Evolutionary conservation across 176 grass and related monocot species (phyloP).

Genomic region (Thalia dealbata): DNA sequence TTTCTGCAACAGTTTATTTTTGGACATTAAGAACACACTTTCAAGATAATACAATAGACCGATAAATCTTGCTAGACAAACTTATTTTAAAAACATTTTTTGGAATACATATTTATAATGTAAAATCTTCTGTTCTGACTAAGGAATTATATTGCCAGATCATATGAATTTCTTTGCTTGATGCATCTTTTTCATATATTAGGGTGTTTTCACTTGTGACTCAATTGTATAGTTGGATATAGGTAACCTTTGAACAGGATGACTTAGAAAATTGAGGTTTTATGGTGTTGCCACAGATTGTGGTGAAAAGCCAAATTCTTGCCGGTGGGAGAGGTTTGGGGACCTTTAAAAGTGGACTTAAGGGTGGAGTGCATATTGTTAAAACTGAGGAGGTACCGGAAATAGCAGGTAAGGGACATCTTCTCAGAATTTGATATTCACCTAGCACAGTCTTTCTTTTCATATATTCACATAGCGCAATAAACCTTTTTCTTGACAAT

Average conservation of each 20-base stretch:
- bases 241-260: background rate
- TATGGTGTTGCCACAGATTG: constrained; percentile 41
- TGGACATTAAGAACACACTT: too few species aligned
- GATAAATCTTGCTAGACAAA: too few species aligned
- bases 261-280: background rate
- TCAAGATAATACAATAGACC: too few species aligned
- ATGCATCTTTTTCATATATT: background rate
- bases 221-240: background rate
- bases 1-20: too few species aligned
- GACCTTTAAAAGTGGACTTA: constrained; percentile 91
- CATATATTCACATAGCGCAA: background rate
- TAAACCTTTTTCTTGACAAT: background rate
- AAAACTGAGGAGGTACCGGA: constrained; percentile 74
- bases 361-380: constrained; percentile 98
- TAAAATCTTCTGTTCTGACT: background rate
- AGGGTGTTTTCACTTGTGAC: background rate
- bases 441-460: background rate
- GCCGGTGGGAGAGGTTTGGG: constrained; percentile 92
- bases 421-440: background rate
- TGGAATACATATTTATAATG: background rate
- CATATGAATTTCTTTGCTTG: background rate
- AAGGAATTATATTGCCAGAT: background rate
- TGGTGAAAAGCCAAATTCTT: constrained; percentile 99
- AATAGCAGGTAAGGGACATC: constrained; percentile 48
- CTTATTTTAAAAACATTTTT: too few species aligned